These are phyloP conservation scores for Simplicillium sp. DNA, from an alignment of 2,329 filamentous ascomycete genomes.

Conservation along the genomic window DNA sequence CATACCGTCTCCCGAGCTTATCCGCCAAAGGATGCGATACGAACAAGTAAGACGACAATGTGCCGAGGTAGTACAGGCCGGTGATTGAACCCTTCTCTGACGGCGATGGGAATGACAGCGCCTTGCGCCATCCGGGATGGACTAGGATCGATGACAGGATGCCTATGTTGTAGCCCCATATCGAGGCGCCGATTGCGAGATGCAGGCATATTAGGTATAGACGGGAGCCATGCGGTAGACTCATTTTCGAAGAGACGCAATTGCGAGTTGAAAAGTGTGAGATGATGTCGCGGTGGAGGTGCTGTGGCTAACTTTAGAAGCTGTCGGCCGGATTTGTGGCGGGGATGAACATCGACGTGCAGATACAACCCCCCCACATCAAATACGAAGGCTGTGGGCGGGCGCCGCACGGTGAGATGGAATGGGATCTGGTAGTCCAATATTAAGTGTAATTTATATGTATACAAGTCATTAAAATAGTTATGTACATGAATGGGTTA, in stretches of 20 bases:
- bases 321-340: no score
- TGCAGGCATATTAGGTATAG: conserved; percentile 39
- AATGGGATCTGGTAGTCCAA: no score
- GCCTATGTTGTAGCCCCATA: conserved; percentile 52
- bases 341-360: no score
- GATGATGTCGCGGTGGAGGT: no score
- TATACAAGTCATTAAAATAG: no score
- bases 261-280: no score
- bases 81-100: conserved; percentile 42
- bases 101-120: conserved; percentile 33
- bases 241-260: no score
- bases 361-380: no score
- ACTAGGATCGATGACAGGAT: conserved; percentile 47
- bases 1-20: conserved; percentile 38
- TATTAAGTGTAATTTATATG: no score
- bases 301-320: no score
- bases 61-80: conserved; percentile 48
- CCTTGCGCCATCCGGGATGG: conserved; percentile 41
- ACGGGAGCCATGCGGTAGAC: conserved; percentile 11
- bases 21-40: conserved; percentile 43
- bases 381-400: no score
- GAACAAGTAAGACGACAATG: conserved; percentile 44
- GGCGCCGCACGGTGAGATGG: no score
- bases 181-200: conserved; percentile 45
- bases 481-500: neutral